phyloP scores from a whole-genome alignment of 140 eudicot species.

The Senecio squalidus region DNA sequence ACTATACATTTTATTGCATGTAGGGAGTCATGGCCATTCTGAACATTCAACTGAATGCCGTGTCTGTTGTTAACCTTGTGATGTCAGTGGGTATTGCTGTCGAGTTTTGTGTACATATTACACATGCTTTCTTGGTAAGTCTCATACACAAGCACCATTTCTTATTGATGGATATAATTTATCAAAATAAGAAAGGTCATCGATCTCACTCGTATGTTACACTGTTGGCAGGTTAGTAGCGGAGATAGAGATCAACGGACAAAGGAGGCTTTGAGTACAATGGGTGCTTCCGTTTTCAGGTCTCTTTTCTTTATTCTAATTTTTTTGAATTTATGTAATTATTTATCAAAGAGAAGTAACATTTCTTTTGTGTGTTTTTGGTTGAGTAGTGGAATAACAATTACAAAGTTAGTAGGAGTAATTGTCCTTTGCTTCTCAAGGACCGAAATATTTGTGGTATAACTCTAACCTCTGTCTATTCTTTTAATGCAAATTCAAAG shows the following conservation, averaged over 20 bases:
- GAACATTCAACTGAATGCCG: conserved; percentile 87
- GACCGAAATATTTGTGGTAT: conserved; percentile 94
- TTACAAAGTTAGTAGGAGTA: conserved; percentile 94
- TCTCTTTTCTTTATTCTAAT: conserved; percentile 18
- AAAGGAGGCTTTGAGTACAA: conserved; percentile 77
- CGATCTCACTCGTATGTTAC: conserved; percentile 3
- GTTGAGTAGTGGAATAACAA: conserved; percentile 86
- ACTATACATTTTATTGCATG: conserved; percentile 5
- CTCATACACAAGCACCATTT: conserved; percentile 9
- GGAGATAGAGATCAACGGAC: conserved; percentile 83
- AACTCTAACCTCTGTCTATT: conserved; percentile 14
- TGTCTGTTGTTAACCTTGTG: conserved; percentile 93
- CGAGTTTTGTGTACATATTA: conserved; percentile 92
- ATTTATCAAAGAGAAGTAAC: neutral
- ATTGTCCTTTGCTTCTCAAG: conserved; percentile 88
- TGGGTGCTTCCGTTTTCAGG: conserved; percentile 99
- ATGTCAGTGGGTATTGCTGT: conserved; percentile 98
- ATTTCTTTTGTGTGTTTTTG: conserved; percentile 1
- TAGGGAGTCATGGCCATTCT: conserved; percentile 98
- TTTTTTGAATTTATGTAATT: neutral
- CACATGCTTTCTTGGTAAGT: conserved; percentile 97
- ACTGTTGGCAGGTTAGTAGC: conserved; percentile 46
- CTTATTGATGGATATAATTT: neutral
- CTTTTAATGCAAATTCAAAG: too few relatives aligned
- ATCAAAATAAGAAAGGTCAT: neutral